Base-by-base conservation (phyloP, 2,329 filamentous ascomycete species). In the Rhexocercosporidium sp. region DNA sequence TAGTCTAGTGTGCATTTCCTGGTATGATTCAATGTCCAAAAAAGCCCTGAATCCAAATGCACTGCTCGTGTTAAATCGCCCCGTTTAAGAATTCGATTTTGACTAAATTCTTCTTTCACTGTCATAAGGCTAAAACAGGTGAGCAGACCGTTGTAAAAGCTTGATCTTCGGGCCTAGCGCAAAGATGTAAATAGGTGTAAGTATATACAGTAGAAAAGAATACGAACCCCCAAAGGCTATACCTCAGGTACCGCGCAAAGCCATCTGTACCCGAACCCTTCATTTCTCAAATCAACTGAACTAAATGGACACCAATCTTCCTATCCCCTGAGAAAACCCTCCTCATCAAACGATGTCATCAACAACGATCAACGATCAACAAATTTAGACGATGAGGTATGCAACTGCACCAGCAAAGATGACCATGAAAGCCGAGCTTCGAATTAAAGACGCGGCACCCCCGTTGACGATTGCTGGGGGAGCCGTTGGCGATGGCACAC, bases 311-410 rank as follows among this genome's bases (percentile, higher is more conserved):
- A 25, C 47, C 60, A 62, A 62, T 62, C 60, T 53, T 18, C 60
- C 60, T 62, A 62, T 62, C 60, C 49, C 60, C 60, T 41, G 60
- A 62, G 60, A 62, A 62, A 5, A 62, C 11, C n/a, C 31, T 54
- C 29, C 25, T 62, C 47, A 34, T 31, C n/a, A 39, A 39, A 12
- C 27, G 27, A 18, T 27, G n/a, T 2, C 34, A 25, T 31, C 27
- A 46, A 29, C 31, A 31, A 22, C n/a, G n/a, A 37, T 37, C n/a
- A n/a, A n/a, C n/a, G n/a, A 4, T 56, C 18, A 11, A 57, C 53
- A 54, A 12, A 5, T 37, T 34, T 57, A 64, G n/a, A 54, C n/a
- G 53, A 66, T 39, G 25, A 67, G 47, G 37, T 47, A 53, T 56
- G 61, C 27, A 12, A 47, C 29, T 5, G 60, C 20, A 22, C 41